Evolutionary conservation across 2,329 filamentous ascomycete genomes (phyloP), one percentile per base, ranked within the genome.

Genomic region (Chaetothyriales sp.): DNA sequence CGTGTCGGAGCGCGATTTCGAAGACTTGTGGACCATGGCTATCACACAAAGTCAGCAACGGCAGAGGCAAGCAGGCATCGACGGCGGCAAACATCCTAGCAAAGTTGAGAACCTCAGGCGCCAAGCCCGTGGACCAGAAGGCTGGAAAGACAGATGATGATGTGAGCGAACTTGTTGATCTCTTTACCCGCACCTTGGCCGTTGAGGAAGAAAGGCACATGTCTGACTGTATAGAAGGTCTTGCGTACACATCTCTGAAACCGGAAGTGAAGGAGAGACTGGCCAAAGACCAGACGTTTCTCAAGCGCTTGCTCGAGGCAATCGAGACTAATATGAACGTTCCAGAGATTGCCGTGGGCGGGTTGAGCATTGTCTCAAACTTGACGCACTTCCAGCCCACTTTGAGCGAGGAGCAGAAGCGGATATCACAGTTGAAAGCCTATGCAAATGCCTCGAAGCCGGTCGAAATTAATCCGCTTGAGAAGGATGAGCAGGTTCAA

Each of bases 211-310:
- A 63, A 60, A 66, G 65, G 52, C 79, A 78, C 49, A 81, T 88
- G 69, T 78, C 84, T 60, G 80, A 84, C 62, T 83, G 86, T 1
- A 79, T 96, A 50, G 92, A 98, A 68, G 92, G 90, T 5, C 72
- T 98, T 53, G 92, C 90, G 12, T 96, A 95, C 65, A 83, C 88
- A 3, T 94, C 90, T 8, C 75, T 96, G 39, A 86, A 87, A 60
- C 80, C 90, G 5, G 80, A 79, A 53, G 79, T 95, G 52, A 95
- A 94, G 65, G 86, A 96, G 64, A 77, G 81, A 47, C 73, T 96
- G 8, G 79, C 80, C 10, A 74, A 75, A 47, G 84, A 95, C 62
- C 64, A 71, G 3, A 66, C 71, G 6, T 80, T 96, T 46, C 68
- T 96, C 26, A 77, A 79, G 57, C 77, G 74, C 49, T 73, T 96